Conservation (phyloP, 495 filamentous ascomycete species). For the Venustampulla echinocandica region DNA sequence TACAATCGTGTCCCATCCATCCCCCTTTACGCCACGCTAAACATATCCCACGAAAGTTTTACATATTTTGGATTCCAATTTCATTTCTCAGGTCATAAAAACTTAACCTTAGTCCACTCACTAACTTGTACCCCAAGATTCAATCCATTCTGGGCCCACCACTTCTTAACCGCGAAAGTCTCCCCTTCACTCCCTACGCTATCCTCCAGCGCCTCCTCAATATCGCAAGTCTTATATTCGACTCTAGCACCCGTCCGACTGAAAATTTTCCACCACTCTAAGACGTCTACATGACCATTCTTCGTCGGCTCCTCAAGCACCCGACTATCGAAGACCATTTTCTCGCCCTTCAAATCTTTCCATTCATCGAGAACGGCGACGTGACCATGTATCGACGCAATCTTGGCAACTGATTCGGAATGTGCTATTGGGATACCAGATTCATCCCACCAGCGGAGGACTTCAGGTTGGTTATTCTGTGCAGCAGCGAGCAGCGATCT, state of each 20-base stretch:
- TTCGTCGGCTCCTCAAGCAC: conserved; percentile 83
- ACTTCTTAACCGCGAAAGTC: conserved; percentile 60
- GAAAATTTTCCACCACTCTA: conserved; percentile 83
- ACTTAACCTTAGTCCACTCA: conserved; percentile 87
- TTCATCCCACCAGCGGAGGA: conserved; percentile 75
- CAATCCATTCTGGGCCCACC: conserved; percentile 88
- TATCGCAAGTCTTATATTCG: conserved; percentile 91
- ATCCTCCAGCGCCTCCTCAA: conserved; percentile 90
- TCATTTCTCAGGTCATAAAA: no score
- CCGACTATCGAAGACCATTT: conserved; percentile 82
- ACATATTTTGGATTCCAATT: no score
- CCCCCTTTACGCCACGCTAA: no score
- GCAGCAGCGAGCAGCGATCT: conserved; percentile 73
- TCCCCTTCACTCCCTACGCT: conserved; percentile 58
- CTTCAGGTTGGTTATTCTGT: conserved; percentile 61
- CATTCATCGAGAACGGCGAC: conserved; percentile 76
- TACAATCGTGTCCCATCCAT: no score
- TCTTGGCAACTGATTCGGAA: conserved; percentile 68
- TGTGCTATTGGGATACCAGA: conserved; percentile 66
- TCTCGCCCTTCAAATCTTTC: conserved; percentile 67
- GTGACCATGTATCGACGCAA: conserved; percentile 79
- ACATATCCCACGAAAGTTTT: no score
- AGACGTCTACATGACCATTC: conserved; percentile 70
- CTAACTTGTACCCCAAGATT: conserved; percentile 79
- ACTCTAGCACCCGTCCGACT: conserved; percentile 43